Conservation (phyloP, 768 basidiomycete species). For the Leucosporidium yakuticum region DNA sequence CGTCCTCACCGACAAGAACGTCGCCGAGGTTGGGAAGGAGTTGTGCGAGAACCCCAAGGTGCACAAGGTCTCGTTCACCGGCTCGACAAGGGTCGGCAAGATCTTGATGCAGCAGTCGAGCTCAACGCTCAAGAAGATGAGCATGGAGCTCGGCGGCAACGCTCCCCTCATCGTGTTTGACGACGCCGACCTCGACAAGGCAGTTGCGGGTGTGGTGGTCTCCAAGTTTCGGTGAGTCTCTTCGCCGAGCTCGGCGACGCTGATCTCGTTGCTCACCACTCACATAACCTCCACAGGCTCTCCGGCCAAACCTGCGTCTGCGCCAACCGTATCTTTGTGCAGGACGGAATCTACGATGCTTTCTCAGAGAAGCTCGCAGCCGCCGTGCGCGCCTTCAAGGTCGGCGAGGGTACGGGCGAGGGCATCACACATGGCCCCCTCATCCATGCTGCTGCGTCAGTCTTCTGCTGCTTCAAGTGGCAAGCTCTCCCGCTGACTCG, state of each 20-base stretch:
- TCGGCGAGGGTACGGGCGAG: slow-evolving; percentile 75
- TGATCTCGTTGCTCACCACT: background rate
- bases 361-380: slow-evolving; percentile 82
- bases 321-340: slow-evolving; percentile 88
- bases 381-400: slow-evolving; percentile 49
- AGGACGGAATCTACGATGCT: slow-evolving; percentile 75
- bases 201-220: slow-evolving; percentile 63
- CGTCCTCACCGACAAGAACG: slow-evolving; percentile 75
- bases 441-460: slow-evolving; percentile 63
- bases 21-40: slow-evolving; percentile 75
- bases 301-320: slow-evolving; percentile 50
- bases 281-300: slow-evolving; percentile 4
- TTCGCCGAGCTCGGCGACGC: background rate
- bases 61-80: slow-evolving; percentile 65
- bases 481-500: no score
- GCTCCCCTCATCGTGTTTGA: slow-evolving; percentile 87
- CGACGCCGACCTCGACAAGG: slow-evolving; percentile 86
- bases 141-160: slow-evolving; percentile 80
- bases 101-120: slow-evolving; percentile 44
- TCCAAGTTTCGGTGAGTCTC: slow-evolving; percentile 42
- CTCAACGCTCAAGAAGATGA: slow-evolving; percentile 44
- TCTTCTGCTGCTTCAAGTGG: slow-evolving; percentile 38
- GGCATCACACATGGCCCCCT: slow-evolving; percentile 79
- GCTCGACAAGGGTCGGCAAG: slow-evolving; percentile 44
- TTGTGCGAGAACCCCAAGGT: slow-evolving; percentile 82